Evolutionary conservation across 1,284 basidiomycete genomes (phyloP).

Genomic region (Moesziomyces sp.): DNA sequence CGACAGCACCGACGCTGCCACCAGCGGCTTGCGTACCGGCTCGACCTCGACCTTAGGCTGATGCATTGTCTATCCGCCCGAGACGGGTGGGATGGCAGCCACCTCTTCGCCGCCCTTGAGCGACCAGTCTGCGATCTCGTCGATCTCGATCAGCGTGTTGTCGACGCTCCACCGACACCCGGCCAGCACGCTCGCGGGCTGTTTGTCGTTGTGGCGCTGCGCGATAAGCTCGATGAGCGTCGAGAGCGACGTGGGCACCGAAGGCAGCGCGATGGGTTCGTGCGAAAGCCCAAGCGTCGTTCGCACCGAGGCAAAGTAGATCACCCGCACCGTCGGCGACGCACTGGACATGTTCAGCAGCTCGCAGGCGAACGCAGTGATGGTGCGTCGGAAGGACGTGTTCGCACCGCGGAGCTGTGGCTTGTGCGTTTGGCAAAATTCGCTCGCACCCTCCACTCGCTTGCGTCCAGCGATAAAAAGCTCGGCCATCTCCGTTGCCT

Average conservation of each 20-base stretch:
- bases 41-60: not conserved
- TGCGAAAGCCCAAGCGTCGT: slow-evolving; percentile 28
- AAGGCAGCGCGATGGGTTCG: slow-evolving; percentile 23
- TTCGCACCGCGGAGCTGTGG: too few relatives aligned
- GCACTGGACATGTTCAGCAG: not conserved
- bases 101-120: slow-evolving; percentile 80
- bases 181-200: slow-evolving; percentile 3
- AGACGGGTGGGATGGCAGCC: slow-evolving; percentile 82
- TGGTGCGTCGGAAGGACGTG: not conserved
- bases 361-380: not conserved
- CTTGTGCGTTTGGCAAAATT: not conserved
- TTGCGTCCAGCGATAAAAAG: not conserved
- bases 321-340: slow-evolving; percentile 11
- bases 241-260: slow-evolving; percentile 71
- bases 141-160: slow-evolving; percentile 74
- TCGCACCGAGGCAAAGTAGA: slow-evolving; percentile 44
- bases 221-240: slow-evolving; percentile 72
- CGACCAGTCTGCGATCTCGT: slow-evolving; percentile 71
- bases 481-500: not conserved
- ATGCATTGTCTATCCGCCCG: slow-evolving; percentile 70
- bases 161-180: slow-evolving; percentile 76
- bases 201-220: slow-evolving; percentile 2
- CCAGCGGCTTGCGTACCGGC: slow-evolving; percentile 8
- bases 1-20: not conserved
- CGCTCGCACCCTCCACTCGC: not conserved